A percentile compares a stretch with the other conserved stretches of the same genome.
These are phyloP conservation scores for Cystobasidium sp. DNA, from an alignment of 1,284 basidiomycete species.

Conservation along the genomic window DNA sequence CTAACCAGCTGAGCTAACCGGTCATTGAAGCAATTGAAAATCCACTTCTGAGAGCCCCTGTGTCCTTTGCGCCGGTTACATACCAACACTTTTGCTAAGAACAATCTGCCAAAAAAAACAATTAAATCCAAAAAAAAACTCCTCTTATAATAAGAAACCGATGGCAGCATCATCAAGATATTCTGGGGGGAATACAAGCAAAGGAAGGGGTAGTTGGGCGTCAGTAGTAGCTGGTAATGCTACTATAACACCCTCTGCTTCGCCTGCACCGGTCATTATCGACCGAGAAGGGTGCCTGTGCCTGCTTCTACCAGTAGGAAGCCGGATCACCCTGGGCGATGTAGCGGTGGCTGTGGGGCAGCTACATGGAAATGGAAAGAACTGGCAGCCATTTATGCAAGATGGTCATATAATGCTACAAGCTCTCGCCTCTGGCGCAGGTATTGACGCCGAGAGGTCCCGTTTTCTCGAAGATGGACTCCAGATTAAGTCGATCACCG, in stretches of 20 bases:
- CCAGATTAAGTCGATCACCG: constrained; percentile 12
- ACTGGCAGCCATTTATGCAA: constrained; percentile 12
- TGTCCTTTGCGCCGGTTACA: too few relatives aligned
- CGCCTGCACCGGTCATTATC: background rate
- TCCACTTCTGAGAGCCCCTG: too few relatives aligned
- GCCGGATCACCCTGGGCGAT: constrained; percentile 5
- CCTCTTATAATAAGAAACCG: too few relatives aligned
- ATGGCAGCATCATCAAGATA: too few relatives aligned
- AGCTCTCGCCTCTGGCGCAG: background rate
- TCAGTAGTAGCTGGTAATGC: background rate
- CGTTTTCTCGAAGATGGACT: constrained; percentile 7
- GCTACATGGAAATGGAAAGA: background rate
- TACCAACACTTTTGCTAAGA: too few relatives aligned
- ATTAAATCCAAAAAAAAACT: too few relatives aligned
- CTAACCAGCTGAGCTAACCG: too few relatives aligned
- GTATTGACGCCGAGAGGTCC: background rate
- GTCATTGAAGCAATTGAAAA: too few relatives aligned
- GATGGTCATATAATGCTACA: constrained; percentile 14
- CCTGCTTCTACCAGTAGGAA: background rate
- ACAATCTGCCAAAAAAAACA: too few relatives aligned
- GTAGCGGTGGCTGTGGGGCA: constrained; percentile 17
- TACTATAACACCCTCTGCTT: background rate
- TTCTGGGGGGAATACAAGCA: too few relatives aligned
- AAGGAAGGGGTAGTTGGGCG: too few relatives aligned
- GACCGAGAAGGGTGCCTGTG: constrained; percentile 7